Conservation (phyloP, 495 filamentous ascomycete species). For the Hypoxylon cercidicola region DNA sequence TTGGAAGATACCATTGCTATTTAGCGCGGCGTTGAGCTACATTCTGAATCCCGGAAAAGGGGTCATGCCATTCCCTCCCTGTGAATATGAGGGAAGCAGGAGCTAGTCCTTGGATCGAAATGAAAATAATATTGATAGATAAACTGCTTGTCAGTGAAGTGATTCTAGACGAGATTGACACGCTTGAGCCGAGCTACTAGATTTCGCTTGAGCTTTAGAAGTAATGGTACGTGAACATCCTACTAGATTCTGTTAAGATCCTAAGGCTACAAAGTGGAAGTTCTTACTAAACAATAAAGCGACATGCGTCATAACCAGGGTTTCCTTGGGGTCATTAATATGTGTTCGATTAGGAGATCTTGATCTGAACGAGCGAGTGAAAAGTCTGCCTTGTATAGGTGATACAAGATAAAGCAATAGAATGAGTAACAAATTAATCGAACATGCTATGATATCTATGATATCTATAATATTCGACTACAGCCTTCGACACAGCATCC, state of each 20-base stretch:
- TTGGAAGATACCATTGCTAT: constrained; percentile 47
- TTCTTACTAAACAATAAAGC: too few relatives aligned
- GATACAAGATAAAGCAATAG: too few relatives aligned
- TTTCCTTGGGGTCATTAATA: too few relatives aligned
- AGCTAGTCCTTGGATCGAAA: constrained; percentile 13
- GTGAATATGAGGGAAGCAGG: constrained; percentile 17
- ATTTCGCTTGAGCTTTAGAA: not conserved
- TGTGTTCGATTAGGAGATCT: too few relatives aligned
- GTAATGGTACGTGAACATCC: not conserved
- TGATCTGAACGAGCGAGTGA: too few relatives aligned
- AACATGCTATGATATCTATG: too few relatives aligned
- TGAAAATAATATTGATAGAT: constrained; percentile 29
- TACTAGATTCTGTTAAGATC: too few relatives aligned
- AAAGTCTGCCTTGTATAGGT: too few relatives aligned
- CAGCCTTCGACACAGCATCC: not conserved
- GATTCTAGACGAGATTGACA: not conserved
- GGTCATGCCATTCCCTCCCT: constrained; percentile 23
- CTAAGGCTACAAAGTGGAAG: too few relatives aligned
- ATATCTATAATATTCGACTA: not conserved
- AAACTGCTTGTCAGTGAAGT: constrained; percentile 2
- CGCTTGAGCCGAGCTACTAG: not conserved
- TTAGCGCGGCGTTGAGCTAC: constrained; percentile 47
- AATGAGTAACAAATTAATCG: too few relatives aligned
- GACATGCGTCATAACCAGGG: too few relatives aligned
- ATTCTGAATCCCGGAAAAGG: constrained; percentile 21